Conservation (phyloP, 2,329 filamentous ascomycete species). For the Aspergillus sp. region DNA sequence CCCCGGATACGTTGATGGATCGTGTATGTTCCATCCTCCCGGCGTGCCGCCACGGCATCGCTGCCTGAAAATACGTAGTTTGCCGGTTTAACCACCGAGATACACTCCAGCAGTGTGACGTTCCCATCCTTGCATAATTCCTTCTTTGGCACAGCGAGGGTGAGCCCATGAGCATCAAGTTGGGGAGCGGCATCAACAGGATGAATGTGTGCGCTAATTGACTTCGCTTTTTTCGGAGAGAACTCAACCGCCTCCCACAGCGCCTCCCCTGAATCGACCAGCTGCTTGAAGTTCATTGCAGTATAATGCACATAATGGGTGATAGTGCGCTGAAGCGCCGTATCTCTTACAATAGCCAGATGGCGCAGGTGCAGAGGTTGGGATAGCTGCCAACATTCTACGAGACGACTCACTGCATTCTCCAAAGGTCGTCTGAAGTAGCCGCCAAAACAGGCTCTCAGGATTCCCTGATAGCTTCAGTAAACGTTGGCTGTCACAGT, state of each 20-base stretch:
- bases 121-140: slow-evolving; percentile 46
- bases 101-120: slow-evolving; percentile 46
- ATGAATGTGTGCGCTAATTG: slow-evolving; percentile 29
- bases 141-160: slow-evolving; percentile 32
- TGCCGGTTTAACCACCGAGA: slow-evolving; percentile 33
- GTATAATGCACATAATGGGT: slow-evolving; percentile 60
- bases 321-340: slow-evolving; percentile 49
- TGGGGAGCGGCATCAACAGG: slow-evolving; percentile 36
- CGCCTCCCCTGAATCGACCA: slow-evolving; percentile 53
- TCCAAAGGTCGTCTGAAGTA: slow-evolving; percentile 60
- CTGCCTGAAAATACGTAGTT: slow-evolving; percentile 38
- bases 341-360: slow-evolving; percentile 58
- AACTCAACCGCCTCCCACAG: slow-evolving; percentile 57
- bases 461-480: slow-evolving; percentile 38
- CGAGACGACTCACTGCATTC: slow-evolving; percentile 53
- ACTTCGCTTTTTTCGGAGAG: slow-evolving; percentile 34
- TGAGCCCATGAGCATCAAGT: slow-evolving; percentile 54
- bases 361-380: slow-evolving; percentile 61
- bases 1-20: not conserved
- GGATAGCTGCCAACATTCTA: slow-evolving; percentile 59
- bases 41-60: slow-evolving; percentile 35
- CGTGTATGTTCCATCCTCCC: slow-evolving; percentile 33
- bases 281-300: slow-evolving; percentile 53
- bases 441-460: slow-evolving; percentile 48
- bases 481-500: not conserved